Conservation (phyloP, 23 red algal species). For the Gracilaria vermiculophylla region DNA sequence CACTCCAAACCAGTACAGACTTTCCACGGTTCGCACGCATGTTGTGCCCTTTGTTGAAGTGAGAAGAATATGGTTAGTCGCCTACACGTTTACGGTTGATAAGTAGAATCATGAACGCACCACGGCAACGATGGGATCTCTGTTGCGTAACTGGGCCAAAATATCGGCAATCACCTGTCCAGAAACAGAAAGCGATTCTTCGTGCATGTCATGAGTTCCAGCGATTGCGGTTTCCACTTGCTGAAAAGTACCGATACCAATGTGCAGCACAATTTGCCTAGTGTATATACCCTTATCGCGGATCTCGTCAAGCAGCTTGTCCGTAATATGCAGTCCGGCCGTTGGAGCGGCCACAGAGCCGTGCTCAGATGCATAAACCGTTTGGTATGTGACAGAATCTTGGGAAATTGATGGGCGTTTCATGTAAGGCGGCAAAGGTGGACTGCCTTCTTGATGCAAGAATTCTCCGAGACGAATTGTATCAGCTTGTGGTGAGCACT, state of each 20-base stretch:
- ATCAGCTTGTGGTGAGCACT: neutral
- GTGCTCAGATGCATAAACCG: conserved; percentile 78
- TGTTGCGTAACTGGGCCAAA: neutral
- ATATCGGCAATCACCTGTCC: conserved; percentile 43
- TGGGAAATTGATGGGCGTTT: conserved; percentile 24
- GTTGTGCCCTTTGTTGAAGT: conserved; percentile 75
- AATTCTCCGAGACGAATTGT: conserved; percentile 38
- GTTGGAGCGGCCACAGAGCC: conserved; percentile 95
- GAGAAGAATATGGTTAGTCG: conserved; percentile 4
- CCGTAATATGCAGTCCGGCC: conserved; percentile 90
- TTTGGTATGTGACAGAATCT: conserved; percentile 80
- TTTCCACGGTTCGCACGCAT: conserved; percentile 86
- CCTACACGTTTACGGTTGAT: neutral
- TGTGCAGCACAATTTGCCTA: conserved; percentile 75
- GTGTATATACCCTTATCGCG: conserved; percentile 29
- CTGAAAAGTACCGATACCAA: conserved; percentile 93
- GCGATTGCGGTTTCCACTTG: conserved; percentile 55
- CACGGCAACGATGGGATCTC: conserved; percentile 72
- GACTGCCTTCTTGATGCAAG: conserved; percentile 48
- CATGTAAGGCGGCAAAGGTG: conserved; percentile 93
- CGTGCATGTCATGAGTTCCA: conserved; percentile 87
- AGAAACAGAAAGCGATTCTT: conserved; percentile 69
- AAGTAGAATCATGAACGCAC: conserved; percentile 10
- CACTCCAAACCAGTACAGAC: conserved; percentile 92
- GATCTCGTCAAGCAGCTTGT: conserved; percentile 52